A percentile compares a stretch with the other conserved stretches of the same genome.
Evolutionary conservation across 2,329 filamentous ascomycete genomes (phyloP).

Genomic region (Phialemoniopsis sp.): DNA sequence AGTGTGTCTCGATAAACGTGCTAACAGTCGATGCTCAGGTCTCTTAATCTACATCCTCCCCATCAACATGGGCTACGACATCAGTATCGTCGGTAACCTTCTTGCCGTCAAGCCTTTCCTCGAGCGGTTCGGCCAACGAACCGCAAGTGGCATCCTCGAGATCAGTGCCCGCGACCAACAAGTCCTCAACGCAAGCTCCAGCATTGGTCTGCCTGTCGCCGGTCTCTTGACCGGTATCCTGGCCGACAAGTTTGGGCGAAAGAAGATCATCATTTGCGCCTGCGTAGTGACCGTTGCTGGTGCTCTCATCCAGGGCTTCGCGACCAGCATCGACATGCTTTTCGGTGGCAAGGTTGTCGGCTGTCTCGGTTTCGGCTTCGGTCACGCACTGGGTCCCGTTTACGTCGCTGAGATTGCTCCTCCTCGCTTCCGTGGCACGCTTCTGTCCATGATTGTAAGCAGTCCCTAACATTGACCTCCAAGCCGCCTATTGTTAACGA

Average conservation of each 20-base stretch:
- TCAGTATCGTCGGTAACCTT: conserved; percentile 20
- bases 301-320: conserved; percentile 33
- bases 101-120: conserved; percentile 20
- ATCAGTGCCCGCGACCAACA: conserved; percentile 19
- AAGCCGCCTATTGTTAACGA: too few relatives aligned
- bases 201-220: conserved; percentile 19
- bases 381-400: conserved; percentile 21
- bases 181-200: conserved; percentile 19
- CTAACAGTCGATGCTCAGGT: too few relatives aligned
- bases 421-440: conserved; percentile 20
- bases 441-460: conserved; percentile 19
- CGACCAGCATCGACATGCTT: conserved; percentile 14
- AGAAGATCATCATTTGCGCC: conserved; percentile 53
- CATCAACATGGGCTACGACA: conserved; percentile 22
- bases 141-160: conserved; percentile 10
- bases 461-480: too few relatives aligned
- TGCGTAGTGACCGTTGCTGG: conserved; percentile 57
- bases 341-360: conserved; percentile 21
- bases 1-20: too few relatives aligned
- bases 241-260: conserved; percentile 60
- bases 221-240: conserved; percentile 28
- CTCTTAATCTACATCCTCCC: conserved; percentile 19
- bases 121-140: conserved; percentile 14
- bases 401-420: conserved; percentile 24
- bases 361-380: conserved; percentile 21